Evolutionary conservation across 495 filamentous ascomycete species (phyloP).

Genomic region (Hypomontagnella monticulosa): DNA sequence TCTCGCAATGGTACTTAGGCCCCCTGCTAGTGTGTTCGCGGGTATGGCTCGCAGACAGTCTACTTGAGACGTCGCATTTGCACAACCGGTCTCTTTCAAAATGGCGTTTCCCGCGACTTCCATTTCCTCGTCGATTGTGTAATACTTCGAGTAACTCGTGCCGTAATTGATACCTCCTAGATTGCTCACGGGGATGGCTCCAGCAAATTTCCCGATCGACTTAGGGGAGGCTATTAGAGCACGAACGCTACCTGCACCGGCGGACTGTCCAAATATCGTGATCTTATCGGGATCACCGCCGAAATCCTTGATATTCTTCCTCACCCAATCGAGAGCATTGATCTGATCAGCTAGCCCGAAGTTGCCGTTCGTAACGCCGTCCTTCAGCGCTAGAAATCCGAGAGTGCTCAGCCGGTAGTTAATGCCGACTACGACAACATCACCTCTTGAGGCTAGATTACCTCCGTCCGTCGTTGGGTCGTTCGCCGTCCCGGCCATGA

Average conservation of each 20-base stretch:
- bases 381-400: constrained; percentile 63
- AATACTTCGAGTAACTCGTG: constrained; percentile 57
- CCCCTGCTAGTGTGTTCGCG: constrained; percentile 42
- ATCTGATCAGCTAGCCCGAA: constrained; percentile 66
- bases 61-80: constrained; percentile 52
- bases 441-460: constrained; percentile 59
- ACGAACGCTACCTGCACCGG: constrained; percentile 62
- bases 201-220: constrained; percentile 58
- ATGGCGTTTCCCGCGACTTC: constrained; percentile 51
- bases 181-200: constrained; percentile 60
- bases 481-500: constrained; percentile 52
- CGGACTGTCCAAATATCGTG: constrained; percentile 66
- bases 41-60: constrained; percentile 58
- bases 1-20: constrained; percentile 44
- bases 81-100: constrained; percentile 54
- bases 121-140: constrained; percentile 56
- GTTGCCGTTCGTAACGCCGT: constrained; percentile 63
- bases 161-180: constrained; percentile 59
- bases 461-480: constrained; percentile 58
- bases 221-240: constrained; percentile 64
- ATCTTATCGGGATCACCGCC: constrained; percentile 69
- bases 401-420: constrained; percentile 72
- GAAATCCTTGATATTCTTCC: constrained; percentile 66
- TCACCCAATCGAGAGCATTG: constrained; percentile 71
- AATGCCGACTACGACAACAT: constrained; percentile 69